Percentiles rank a stretch among this genome's conserved stretches.
These are phyloP conservation scores for Lathyrus sativus DNA, from an alignment of 306 rosid genomes.

Conservation along the genomic window DNA sequence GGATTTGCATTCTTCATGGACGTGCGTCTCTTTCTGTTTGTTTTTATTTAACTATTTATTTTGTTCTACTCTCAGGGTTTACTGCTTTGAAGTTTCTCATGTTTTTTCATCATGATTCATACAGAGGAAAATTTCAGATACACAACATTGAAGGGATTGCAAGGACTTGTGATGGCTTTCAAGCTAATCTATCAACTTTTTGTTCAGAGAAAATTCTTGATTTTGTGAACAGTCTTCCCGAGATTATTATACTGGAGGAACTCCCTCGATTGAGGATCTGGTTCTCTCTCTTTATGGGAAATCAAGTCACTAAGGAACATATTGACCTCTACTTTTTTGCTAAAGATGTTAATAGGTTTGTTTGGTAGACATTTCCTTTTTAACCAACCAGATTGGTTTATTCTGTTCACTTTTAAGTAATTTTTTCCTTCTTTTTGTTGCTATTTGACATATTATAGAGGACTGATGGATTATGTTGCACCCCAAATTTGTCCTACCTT, in stretches of 20 bases:
- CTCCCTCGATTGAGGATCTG: conserved; percentile 45
- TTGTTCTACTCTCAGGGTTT: conserved; percentile 6
- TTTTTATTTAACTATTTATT: conserved; percentile 13
- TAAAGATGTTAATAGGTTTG: conserved; percentile 43
- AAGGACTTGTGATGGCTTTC: conserved; percentile 39
- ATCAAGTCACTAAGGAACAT: conserved; percentile 35
- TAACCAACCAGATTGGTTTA: conserved; percentile 9
- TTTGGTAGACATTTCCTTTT: conserved; percentile 19
- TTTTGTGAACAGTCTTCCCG: conserved; percentile 38
- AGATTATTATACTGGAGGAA: conserved; percentile 42
- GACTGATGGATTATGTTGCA: conserved; percentile 15
- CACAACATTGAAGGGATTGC: conserved; percentile 7
- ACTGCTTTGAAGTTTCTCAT: conserved; percentile 4
- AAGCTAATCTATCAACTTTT: conserved; percentile 46
- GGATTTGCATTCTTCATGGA: conserved; percentile 35
- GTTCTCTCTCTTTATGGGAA: conserved; percentile 41
- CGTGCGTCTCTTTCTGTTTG: conserved; percentile 33
- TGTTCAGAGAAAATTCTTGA: conserved; percentile 37
- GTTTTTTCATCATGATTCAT: conserved; percentile 18
- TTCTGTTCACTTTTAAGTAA: not conserved
- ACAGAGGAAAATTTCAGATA: conserved; percentile 51
- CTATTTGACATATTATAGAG: conserved; percentile 36
- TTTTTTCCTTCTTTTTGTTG: conserved; percentile 21
- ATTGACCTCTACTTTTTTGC: conserved; percentile 47
- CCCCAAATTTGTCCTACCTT: too few species aligned